Conservation (phyloP, 2,329 filamentous ascomycete species). For the Neofusicoccum cordaticola region DNA sequence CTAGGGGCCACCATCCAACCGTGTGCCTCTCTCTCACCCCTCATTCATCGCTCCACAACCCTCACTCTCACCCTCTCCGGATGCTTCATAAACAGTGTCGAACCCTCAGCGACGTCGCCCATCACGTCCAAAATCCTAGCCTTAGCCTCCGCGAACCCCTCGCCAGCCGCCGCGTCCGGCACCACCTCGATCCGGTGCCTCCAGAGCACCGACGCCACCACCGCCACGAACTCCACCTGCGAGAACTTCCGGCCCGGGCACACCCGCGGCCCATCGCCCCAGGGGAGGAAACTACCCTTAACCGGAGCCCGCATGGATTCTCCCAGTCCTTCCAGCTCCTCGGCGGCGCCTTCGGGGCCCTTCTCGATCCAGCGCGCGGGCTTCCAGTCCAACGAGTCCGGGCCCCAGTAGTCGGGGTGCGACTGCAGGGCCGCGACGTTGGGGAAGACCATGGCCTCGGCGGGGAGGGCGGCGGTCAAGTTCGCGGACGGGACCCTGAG, state of each 20-base stretch:
- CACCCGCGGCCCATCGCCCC: conserved; percentile 29
- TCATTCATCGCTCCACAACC: neutral
- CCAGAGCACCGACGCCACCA: conserved; percentile 25
- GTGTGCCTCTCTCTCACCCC: too few species aligned
- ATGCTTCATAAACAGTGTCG: conserved; percentile 2
- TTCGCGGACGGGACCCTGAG: neutral
- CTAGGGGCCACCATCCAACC: too few species aligned
- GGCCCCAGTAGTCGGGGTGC: neutral
- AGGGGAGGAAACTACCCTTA: conserved; percentile 26
- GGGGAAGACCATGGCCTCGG: neutral
- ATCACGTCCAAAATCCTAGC: conserved; percentile 18
- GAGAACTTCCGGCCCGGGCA: conserved; percentile 37
- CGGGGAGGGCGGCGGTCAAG: neutral
- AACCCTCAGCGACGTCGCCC: neutral
- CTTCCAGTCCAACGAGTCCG: neutral
- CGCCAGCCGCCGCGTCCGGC: neutral
- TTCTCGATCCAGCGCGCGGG: neutral
- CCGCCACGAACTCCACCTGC: conserved; percentile 37
- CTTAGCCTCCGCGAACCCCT: conserved; percentile 19
- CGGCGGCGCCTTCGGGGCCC: neutral
- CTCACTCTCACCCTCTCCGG: neutral
- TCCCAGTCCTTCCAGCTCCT: neutral
- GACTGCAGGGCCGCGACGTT: conserved; percentile 9
- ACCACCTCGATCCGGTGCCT: conserved; percentile 22
- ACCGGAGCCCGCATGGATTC: neutral